Percentiles rank a stretch among this genome's conserved stretches.
These are phyloP conservation scores for Neolentinus lepideus DNA, from an alignment of 1,284 basidiomycete species.

Conservation along the genomic window DNA sequence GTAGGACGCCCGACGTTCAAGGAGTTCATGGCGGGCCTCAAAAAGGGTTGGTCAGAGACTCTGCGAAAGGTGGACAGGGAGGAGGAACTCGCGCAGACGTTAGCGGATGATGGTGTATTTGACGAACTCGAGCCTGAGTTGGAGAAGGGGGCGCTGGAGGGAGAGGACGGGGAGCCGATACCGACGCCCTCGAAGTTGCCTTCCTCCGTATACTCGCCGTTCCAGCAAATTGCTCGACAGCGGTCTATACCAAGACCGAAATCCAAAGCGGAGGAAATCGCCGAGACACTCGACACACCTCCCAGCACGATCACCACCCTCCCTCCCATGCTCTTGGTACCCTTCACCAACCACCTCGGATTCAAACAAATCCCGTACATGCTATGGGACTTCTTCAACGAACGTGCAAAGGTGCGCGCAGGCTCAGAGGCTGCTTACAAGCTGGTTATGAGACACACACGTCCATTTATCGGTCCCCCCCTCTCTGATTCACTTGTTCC, in stretches of 20 bases:
- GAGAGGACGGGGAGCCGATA: slow-evolving; percentile 27
- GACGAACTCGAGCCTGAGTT: slow-evolving; percentile 52
- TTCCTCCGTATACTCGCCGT: slow-evolving; percentile 36
- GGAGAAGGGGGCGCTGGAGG: slow-evolving; percentile 13
- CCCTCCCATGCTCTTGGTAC: slow-evolving; percentile 81
- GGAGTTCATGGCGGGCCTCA: slow-evolving; percentile 88
- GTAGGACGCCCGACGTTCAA: slow-evolving; percentile 92
- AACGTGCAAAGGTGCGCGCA: slow-evolving; percentile 68
- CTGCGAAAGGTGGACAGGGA: slow-evolving; percentile 70
- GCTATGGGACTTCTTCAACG: slow-evolving; percentile 91
- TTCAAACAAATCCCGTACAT: slow-evolving; percentile 84
- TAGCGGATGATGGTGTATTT: slow-evolving; percentile 74
- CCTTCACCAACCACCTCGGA: slow-evolving; percentile 85
- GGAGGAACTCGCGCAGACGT: slow-evolving; percentile 61
- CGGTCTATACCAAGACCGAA: slow-evolving; percentile 14
- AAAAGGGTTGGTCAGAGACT: slow-evolving; percentile 79
- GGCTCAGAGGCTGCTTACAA: slow-evolving; percentile 82
- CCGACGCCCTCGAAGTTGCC: slow-evolving; percentile 33
- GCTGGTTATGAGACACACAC: slow-evolving; percentile 59
- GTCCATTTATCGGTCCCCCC: slow-evolving; percentile 44
- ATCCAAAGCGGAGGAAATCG: slow-evolving; percentile 15
- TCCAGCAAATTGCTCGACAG: slow-evolving; percentile 18
- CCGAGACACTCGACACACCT: slow-evolving; percentile 29
- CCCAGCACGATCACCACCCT: slow-evolving; percentile 65
- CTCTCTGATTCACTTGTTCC: slow-evolving; percentile 4